Evolutionary conservation across 2,329 filamentous ascomycete species (phyloP), one percentile per base, ranked within the genome.

Genomic region (Colletotrichum simmondsii): DNA sequence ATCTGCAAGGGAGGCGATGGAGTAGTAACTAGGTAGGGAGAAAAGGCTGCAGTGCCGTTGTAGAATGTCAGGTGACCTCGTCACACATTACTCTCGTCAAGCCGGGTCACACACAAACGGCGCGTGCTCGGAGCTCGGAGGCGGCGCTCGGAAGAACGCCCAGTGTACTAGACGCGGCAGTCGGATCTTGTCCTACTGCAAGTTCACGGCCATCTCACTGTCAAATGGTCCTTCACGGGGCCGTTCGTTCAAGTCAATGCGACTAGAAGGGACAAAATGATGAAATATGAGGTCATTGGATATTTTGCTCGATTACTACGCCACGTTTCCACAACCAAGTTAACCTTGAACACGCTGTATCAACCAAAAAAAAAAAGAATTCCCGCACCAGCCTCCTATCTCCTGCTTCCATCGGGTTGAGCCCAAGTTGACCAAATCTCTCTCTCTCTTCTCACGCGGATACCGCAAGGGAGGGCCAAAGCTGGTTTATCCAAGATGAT

Each of bases 241-340:
- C 30, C 42, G 42, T 22, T 49, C 7, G 16, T 35, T 22, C 30
- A 24, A 35, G n/a, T 42, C 10, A 57, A 65, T 32, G 54, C 22
- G 10, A 16, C 35, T 26, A 4, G 28, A 14, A 22, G 42, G 19
- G 2, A 49, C 7, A 42, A 11, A 37, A 19, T 12, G 6, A n/a
- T 46, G 52, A 49, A 22, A 14, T 54, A 58, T 68, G 60, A 72
- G 60, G 46, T 72, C 60, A 70, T 71, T 71, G 52, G 32, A 70
- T 65, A 49, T 49, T 49, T 49, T 49, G 66, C 35, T 71, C 66
- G 61, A 71, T 73, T 71, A 73, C 61, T 65, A 70, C 49, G 67
- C 60, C 22, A 16, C 28, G 30, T 57, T 69, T 60, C 66, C 49
- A 19, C 19, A 42, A 14, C 37, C 37, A 42, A 42, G 37, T 71